A percentile compares a stretch with the other conserved stretches of the same genome.
phyloP scores from a whole-genome alignment of 768 basidiomycete genomes.

The Sarcomyxa edulis region DNA sequence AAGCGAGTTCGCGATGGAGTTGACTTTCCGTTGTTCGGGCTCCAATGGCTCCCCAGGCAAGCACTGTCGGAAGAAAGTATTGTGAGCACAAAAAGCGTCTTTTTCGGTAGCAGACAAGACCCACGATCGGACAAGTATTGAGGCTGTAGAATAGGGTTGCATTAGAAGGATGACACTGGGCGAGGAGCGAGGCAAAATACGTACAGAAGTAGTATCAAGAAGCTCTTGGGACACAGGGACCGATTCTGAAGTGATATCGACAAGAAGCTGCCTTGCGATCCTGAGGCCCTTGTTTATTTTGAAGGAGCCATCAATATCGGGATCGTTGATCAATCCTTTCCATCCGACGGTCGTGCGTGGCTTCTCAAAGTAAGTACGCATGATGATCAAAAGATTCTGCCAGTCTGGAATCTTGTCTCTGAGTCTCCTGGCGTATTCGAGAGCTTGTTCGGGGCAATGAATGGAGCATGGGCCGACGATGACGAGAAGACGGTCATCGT shows the following conservation, averaged over 20 bases:
- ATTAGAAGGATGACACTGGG: conserved; percentile 2
- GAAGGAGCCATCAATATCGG: conserved; percentile 93
- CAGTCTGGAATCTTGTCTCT: conserved; percentile 73
- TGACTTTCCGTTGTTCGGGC: conserved; percentile 97
- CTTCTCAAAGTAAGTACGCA: conserved; percentile 97
- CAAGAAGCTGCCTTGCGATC: conserved; percentile 81
- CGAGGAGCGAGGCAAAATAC: background rate
- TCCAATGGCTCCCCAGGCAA: conserved; percentile 94
- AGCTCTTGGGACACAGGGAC: conserved; percentile 94
- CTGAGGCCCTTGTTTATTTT: conserved; percentile 95
- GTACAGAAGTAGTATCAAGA: conserved; percentile 67
- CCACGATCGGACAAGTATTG: conserved; percentile 77
- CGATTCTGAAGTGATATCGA: conserved; percentile 85
- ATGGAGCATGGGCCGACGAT: conserved; percentile 96
- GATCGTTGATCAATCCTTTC: conserved; percentile 96
- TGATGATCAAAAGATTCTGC: conserved; percentile 84
- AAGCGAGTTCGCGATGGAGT: conserved; percentile 93
- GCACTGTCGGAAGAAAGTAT: conserved; percentile 35
- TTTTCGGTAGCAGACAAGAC: conserved; percentile 16
- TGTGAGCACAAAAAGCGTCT: conserved; percentile 6
- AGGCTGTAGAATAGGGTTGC: conserved; percentile 72
- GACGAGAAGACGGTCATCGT: conserved; percentile 90
- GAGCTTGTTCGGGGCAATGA: conserved; percentile 79
- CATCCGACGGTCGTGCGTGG: conserved; percentile 96
- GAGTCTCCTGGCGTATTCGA: conserved; percentile 82